A percentile compares a stretch with the other conserved stretches of the same genome.
Conservation (phyloP, 2,329 filamentous ascomycete species). For the Verticillium tricorpus region DNA sequence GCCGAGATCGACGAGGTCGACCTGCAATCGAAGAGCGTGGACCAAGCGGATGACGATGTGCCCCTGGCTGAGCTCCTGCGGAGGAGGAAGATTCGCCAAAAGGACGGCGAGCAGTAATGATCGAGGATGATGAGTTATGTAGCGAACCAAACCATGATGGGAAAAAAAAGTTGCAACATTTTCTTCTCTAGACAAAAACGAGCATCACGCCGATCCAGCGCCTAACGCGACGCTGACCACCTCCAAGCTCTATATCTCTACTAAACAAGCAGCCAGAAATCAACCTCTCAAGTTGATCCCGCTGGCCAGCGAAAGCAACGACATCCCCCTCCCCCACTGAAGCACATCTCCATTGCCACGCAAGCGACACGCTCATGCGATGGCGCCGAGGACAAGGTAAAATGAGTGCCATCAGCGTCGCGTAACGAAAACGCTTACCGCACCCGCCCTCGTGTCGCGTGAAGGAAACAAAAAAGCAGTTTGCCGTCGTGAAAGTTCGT, state of each 20-base stretch:
- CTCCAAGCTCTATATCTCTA: neutral
- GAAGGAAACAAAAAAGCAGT: neutral
- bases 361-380: neutral
- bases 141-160: neutral
- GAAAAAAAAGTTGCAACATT: neutral
- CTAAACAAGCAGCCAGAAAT: neutral
- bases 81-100: conserved; percentile 39
- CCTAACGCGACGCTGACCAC: neutral
- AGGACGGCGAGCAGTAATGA: conserved; percentile 25
- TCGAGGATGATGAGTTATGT: neutral
- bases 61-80: conserved; percentile 65
- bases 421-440: neutral
- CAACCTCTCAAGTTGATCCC: neutral
- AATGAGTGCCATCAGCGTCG: neutral
- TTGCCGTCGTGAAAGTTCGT: neutral
- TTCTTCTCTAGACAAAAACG: neutral
- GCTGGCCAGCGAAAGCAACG: neutral
- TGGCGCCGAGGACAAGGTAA: too few species aligned
- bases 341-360: neutral
- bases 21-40: neutral
- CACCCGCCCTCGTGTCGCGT: neutral
- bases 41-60: conserved; percentile 50
- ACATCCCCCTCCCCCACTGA: neutral
- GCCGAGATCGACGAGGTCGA: conserved; percentile 38
- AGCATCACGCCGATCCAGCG: neutral